Percentiles rank a stretch among this genome's conserved stretches.
phyloP scores from a whole-genome alignment of 2,329 filamentous ascomycete species.

The Stagonosporopsis cucurbitacearum region DNA sequence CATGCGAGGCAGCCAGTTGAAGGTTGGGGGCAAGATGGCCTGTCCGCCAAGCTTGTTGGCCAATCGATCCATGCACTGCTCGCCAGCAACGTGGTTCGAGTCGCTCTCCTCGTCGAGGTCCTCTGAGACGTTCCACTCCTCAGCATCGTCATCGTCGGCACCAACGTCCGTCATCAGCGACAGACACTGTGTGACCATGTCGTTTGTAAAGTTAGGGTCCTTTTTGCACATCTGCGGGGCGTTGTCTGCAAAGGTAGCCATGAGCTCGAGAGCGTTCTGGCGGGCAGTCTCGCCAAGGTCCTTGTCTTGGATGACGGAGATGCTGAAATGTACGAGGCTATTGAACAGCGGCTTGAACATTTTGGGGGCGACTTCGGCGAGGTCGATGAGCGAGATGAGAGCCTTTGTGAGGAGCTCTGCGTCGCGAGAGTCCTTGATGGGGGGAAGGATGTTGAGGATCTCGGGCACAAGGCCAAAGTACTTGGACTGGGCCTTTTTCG shows the following conservation, averaged over 20 bases:
- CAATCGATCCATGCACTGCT: constrained; percentile 97
- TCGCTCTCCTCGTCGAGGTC: constrained; percentile 98
- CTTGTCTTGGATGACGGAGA: constrained; percentile 95
- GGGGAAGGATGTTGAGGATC: constrained; percentile 91
- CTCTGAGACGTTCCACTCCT: constrained; percentile 91
- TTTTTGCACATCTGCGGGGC: constrained; percentile 94
- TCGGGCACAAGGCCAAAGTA: constrained; percentile 88
- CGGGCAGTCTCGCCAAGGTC: constrained; percentile 87
- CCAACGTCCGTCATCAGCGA: constrained; percentile 98
- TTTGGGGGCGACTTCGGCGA: constrained; percentile 91
- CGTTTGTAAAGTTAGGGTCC: constrained; percentile 85
- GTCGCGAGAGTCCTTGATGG: constrained; percentile 89
- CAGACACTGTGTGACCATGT: constrained; percentile 98
- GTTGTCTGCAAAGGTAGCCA: constrained; percentile 97
- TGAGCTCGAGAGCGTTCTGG: constrained; percentile 94
- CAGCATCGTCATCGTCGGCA: constrained; percentile 89
- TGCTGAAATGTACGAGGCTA: constrained; percentile 88
- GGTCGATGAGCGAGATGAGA: constrained; percentile 87
- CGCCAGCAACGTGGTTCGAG: constrained; percentile 94
- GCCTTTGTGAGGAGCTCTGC: constrained; percentile 91
- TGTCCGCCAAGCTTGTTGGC: constrained; percentile 97
- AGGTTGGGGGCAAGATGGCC: constrained; percentile 89
- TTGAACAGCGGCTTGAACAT: constrained; percentile 98
- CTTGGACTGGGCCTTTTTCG: constrained; percentile 85
- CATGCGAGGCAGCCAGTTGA: constrained; percentile 97